These are phyloP conservation scores for Dalbergia cultrata DNA, from an alignment of 306 rosid species.

Conservation along the genomic window DNA sequence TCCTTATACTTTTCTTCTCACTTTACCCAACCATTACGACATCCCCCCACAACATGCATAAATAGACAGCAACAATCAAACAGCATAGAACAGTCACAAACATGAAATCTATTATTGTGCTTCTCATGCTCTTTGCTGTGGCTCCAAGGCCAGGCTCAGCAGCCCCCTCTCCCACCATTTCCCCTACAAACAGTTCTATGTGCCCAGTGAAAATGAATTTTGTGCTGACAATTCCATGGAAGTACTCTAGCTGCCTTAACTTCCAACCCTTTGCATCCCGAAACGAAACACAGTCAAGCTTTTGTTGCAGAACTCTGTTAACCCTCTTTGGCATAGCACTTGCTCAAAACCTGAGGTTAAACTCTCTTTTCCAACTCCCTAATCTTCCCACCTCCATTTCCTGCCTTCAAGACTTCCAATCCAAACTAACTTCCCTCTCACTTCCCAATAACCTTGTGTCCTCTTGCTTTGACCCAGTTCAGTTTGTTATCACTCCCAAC, in stretches of 20 bases:
- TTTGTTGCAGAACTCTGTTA: slow-evolving; percentile 70
- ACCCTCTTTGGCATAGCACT: slow-evolving; percentile 72
- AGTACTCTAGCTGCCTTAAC: slow-evolving; percentile 60
- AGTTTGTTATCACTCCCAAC: slow-evolving; percentile 63
- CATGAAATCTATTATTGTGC: slow-evolving; percentile 38
- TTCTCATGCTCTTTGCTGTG: slow-evolving; percentile 42
- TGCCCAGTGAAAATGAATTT: slow-evolving; percentile 79
- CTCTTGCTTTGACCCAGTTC: slow-evolving; percentile 69
- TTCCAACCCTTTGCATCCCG: slow-evolving; percentile 46
- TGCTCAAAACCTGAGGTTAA: slow-evolving; percentile 62
- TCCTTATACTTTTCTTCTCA: too few relatives aligned
- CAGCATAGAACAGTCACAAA: not conserved
- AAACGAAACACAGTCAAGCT: slow-evolving; percentile 14
- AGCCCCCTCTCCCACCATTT: slow-evolving; percentile 40
- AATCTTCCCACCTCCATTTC: slow-evolving; percentile 57
- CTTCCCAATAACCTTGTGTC: slow-evolving; percentile 60
- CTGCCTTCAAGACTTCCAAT: slow-evolving; percentile 70
- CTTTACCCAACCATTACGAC: too few relatives aligned
- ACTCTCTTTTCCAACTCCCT: slow-evolving; percentile 69
- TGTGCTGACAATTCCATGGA: slow-evolving; percentile 70
- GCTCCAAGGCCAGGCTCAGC: slow-evolving; percentile 41
- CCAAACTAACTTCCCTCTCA: slow-evolving; percentile 62
- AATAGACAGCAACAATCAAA: not conserved
- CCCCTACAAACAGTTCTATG: slow-evolving; percentile 31
- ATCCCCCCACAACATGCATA: not conserved